Evolutionary conservation across 345 rosid species (phyloP), one percentile per base, ranked within the genome.

Genomic region (Chamaenerion angustifolium): DNA sequence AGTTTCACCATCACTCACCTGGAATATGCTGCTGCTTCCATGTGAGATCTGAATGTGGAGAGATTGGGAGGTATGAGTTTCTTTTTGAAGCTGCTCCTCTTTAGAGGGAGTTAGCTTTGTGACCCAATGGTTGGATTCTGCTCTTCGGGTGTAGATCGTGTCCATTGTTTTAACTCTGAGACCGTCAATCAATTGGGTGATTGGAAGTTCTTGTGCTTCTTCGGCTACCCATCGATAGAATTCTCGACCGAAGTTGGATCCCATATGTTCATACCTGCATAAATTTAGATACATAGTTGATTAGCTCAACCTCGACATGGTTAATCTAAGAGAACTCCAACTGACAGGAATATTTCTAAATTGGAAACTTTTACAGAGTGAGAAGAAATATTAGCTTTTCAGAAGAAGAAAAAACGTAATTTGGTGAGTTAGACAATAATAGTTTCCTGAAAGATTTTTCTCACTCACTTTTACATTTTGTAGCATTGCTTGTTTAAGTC

Each of bases 201-300:
- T 81, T n/a, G 98, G 98, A 57, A 83, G 67, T 65, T 89, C 97
- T 16, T 78, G 85, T 4, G 83, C 83, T 64, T 83, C 88, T 16
- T n/a, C n/a, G n/a, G 92, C 84, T 4, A 86, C 92, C 95, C 98
- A 90, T 59, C 86, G 72, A 60, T 86, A 90, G 65, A 86, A 86
- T 40, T 73, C 71, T 52, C 75, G 72, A 42, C 94, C 98, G 19
- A 86, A 81, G 57, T 69, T 80, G 21, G 95, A 79, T 54, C 71
- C 63, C 82, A 81, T 68, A 45, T 76, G 85, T 31, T 31, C 37
- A 31, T 31, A 31, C 37, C 37, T 31, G 3, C 3, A 31, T 1
- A 31, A 31, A 31, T 31, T 31, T 31, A 31, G 8, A 31, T 31
- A 31, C 37, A 31, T 31, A 8, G 5, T 31, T 5, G 10, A 31